Percentiles rank a stretch among this genome's conserved stretches.
These are phyloP conservation scores for Capronia epimyces DNA, from an alignment of 2,329 filamentous ascomycete genomes.

Conservation along the genomic window DNA sequence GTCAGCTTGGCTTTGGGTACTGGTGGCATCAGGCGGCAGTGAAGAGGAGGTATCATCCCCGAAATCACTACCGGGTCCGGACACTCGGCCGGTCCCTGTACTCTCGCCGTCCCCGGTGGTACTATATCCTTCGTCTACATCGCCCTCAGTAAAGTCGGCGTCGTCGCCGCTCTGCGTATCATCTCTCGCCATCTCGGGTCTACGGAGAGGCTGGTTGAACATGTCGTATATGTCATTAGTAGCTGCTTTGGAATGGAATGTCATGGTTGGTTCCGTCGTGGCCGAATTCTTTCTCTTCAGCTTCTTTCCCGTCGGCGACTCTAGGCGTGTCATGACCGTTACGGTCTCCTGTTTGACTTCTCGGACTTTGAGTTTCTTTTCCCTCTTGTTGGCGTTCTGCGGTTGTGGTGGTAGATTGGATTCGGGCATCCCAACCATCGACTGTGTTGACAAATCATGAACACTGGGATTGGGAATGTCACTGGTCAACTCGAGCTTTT, in stretches of 20 bases:
- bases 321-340: slow-evolving; percentile 89
- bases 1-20: slow-evolving; percentile 23
- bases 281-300: slow-evolving; percentile 67
- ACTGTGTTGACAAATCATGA: slow-evolving; percentile 24
- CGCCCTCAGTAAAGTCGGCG: slow-evolving; percentile 53
- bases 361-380: slow-evolving; percentile 71
- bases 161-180: slow-evolving; percentile 59
- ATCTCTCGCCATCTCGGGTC: slow-evolving; percentile 39
- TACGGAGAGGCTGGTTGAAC: slow-evolving; percentile 77
- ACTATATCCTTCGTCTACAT: slow-evolving; percentile 62
- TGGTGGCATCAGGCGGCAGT: slow-evolving; percentile 20
- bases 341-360: slow-evolving; percentile 83
- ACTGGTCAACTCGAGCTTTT: slow-evolving; percentile 16
- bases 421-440: slow-evolving; percentile 28
- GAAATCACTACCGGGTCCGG: slow-evolving; percentile 58
- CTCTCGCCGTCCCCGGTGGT: slow-evolving; percentile 73
- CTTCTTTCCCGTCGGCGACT: slow-evolving; percentile 81
- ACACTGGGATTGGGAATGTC: slow-evolving; percentile 10
- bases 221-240: slow-evolving; percentile 97
- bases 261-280: slow-evolving; percentile 81
- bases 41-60: slow-evolving; percentile 48
- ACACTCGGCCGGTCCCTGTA: slow-evolving; percentile 68
- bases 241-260: slow-evolving; percentile 86
- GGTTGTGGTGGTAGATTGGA: slow-evolving; percentile 22
- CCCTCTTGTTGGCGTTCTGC: slow-evolving; percentile 36